Percentiles rank a stretch among this genome's conserved stretches.
phyloP scores from a whole-genome alignment of 202 grass and related monocot species.

The Zoysia matrella region DNA sequence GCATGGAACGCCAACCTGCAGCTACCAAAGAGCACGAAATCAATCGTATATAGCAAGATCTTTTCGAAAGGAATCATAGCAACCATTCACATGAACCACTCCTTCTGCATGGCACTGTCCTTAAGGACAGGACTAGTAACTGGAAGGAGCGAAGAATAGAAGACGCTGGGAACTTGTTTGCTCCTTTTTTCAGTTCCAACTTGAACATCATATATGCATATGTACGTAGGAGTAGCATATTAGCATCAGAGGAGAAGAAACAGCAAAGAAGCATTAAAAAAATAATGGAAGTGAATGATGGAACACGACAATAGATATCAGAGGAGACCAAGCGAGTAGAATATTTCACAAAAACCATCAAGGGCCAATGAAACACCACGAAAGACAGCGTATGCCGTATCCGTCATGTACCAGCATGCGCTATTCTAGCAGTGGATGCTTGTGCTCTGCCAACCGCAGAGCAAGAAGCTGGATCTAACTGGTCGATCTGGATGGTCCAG shows the following conservation, averaged over 20 bases:
- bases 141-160: slow-evolving; percentile 6
- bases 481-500: neutral
- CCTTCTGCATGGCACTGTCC: slow-evolving; percentile 41
- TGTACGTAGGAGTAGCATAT: too few relatives aligned
- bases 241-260: slow-evolving; percentile 43
- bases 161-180: neutral
- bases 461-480: slow-evolving; percentile 28
- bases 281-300: slow-evolving; percentile 44
- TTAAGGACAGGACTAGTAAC: too few relatives aligned
- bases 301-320: slow-evolving; percentile 38
- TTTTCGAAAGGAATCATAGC: slow-evolving; percentile 14
- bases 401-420: slow-evolving; percentile 32
- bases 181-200: neutral
- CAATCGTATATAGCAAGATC: neutral
- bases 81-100: slow-evolving; percentile 24
- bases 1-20: slow-evolving; percentile 96
- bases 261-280: slow-evolving; percentile 35
- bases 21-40: slow-evolving; percentile 62
- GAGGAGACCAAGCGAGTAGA: slow-evolving; percentile 12
- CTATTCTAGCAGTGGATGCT: slow-evolving; percentile 7
- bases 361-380: slow-evolving; percentile 37
- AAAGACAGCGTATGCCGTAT: slow-evolving; percentile 33
- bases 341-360: slow-evolving; percentile 39
- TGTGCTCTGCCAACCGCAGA: slow-evolving; percentile 15
- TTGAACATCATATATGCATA: slow-evolving; percentile 37